Evolutionary conservation across 345 rosid species (phyloP), one percentile per base, ranked within the genome.

Genomic region (Clarkia xantiana): DNA sequence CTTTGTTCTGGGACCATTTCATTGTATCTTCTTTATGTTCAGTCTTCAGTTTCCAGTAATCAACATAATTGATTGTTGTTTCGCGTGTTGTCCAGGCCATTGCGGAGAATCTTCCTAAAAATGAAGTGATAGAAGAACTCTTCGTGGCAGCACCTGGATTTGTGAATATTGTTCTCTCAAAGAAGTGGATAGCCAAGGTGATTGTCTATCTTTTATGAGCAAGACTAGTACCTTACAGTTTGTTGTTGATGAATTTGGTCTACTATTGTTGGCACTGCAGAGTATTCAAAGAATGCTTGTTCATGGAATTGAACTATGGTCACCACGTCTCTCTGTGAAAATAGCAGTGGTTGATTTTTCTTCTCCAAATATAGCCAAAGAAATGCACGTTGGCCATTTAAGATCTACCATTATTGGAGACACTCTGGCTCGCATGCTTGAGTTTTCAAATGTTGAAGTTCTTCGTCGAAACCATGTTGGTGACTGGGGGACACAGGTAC

Each of bases 401-500:
- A 71, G 98, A 60, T 91, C 98, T 47, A 91, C 98, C 17, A 91
- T 91, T 62, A 81, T 91, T 50, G 98, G 98, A 45, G 98, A 91
- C 66, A 79, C 98, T 0, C 59, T 91, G 55, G 86, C 98, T 17
- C 89, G 94, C 38, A 78, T 91, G 89, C 93, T 91, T 54, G 94
- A 91, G 61, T 91, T 63, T 70, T 86, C 98, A 4, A 75, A 83
- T 9, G 93, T 81, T 61, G 82, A 83, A 41, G 96, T 91, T 61
- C 83, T 91, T 40, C 84, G 98, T 16, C 72, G 97, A 53, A 90
- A 90, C 71, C 97, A 90, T 78, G 97, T 90, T 70, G 97, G 97
- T 61, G 98, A 91, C 48, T 91, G 98, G 98, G 98, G 98, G 49
- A 91, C 98, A 54, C 98, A 91, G 93, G 97, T 90, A 62, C 44